These are phyloP conservation scores for Rhizopogon rudus DNA, from an alignment of 768 basidiomycete genomes.

Conservation along the genomic window DNA sequence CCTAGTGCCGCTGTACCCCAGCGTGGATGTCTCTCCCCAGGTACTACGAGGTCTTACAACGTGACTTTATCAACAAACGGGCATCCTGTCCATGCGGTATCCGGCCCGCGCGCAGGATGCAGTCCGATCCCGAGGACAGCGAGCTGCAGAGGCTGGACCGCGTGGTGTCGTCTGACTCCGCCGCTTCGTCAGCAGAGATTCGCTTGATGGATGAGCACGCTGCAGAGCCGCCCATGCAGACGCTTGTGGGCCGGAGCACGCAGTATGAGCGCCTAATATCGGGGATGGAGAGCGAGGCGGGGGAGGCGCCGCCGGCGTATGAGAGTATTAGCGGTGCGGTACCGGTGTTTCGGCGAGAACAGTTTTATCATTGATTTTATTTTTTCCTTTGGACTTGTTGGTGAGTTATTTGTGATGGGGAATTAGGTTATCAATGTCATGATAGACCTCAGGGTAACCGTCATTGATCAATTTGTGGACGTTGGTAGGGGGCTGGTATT, in stretches of 20 bases:
- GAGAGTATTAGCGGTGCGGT: constrained; percentile 17
- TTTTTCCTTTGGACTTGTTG: too few relatives aligned
- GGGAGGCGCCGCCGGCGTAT: constrained; percentile 76
- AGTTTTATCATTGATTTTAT: background rate
- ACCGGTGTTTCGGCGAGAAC: background rate
- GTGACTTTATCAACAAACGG: background rate
- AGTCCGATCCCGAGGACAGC: background rate
- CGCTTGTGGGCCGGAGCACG: constrained; percentile 32
- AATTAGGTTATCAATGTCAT: too few relatives aligned
- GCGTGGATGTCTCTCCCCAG: constrained; percentile 77
- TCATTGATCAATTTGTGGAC: too few relatives aligned
- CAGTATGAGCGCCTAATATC: constrained; percentile 81
- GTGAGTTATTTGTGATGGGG: too few relatives aligned
- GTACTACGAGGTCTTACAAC: constrained; percentile 45
- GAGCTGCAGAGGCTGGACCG: constrained; percentile 15
- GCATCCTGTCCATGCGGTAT: constrained; percentile 42
- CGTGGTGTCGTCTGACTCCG: constrained; percentile 23
- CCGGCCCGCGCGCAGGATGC: constrained; percentile 1
- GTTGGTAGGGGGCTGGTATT: too few relatives aligned
- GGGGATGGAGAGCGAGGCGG: constrained; percentile 78
- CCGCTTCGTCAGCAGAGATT: constrained; percentile 27
- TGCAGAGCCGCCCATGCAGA: constrained; percentile 14
- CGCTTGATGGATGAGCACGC: constrained; percentile 4
- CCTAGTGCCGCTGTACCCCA: constrained; percentile 76
- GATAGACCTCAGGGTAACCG: too few relatives aligned